Conservation (phyloP, 257 asterid genomes). For the Solanum peruvianum region DNA sequence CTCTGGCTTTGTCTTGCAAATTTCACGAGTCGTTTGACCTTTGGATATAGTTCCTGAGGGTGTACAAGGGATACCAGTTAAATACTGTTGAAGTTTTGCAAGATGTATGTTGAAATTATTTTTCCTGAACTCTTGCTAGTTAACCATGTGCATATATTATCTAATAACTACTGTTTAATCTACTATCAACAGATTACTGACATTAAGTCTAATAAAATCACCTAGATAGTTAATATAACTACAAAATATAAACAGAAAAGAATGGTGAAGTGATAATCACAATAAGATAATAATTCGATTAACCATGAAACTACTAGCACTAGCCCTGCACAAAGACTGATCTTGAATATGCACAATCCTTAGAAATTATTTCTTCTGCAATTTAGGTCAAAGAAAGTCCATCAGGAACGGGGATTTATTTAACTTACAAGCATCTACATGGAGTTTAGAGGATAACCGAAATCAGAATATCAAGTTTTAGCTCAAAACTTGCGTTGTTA, state of each 20-base stretch:
- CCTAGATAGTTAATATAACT: neutral
- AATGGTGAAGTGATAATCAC: neutral
- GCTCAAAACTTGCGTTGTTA: neutral
- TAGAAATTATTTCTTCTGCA: neutral
- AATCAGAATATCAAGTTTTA: neutral
- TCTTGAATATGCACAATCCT: neutral
- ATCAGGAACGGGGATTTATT: neutral
- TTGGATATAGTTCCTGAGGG: constrained; percentile 16
- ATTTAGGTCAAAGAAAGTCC: neutral
- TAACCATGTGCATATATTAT: neutral
- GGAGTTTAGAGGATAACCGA: neutral
- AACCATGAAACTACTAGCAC: neutral
- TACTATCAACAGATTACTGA: neutral
- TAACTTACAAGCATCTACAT: neutral
- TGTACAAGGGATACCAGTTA: neutral
- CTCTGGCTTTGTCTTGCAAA: constrained; percentile 15
- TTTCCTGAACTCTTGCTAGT: neutral
- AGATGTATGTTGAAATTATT: neutral
- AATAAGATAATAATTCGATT: neutral
- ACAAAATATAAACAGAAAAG: neutral
- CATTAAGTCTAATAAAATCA: neutral
- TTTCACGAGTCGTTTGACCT: constrained; percentile 1
- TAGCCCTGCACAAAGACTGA: neutral
- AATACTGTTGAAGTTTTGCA: neutral
- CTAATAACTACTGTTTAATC: neutral